phyloP scores from a whole-genome alignment of 148 eudicot species.

The Amaranthus hypochondriacus region DNA sequence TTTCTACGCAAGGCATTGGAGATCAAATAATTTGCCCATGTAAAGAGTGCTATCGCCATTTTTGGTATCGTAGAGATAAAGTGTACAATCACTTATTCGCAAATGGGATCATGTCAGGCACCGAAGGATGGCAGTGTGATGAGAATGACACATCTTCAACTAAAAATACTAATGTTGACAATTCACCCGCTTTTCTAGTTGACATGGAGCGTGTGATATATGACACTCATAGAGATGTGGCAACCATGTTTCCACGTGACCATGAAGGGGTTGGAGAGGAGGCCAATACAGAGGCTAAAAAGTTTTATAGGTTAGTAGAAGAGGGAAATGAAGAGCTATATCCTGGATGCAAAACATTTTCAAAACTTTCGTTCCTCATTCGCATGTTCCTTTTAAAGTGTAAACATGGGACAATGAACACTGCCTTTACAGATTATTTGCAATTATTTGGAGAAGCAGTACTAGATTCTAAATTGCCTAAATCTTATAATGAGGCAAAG shows the following conservation, averaged over 20 bases:
- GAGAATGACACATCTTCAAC: not conserved
- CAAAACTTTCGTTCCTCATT: not conserved
- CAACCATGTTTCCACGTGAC: not conserved
- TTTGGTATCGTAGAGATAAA: not conserved
- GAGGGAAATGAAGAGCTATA: constrained; percentile 1
- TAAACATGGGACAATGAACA: not conserved
- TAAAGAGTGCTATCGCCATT: not conserved
- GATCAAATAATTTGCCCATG: constrained; percentile 6
- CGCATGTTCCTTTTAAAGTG: not conserved
- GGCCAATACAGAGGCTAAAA: not conserved
- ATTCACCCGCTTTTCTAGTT: not conserved
- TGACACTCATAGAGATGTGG: not conserved
- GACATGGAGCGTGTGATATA: not conserved
- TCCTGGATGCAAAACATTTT: not conserved
- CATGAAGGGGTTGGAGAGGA: not conserved
- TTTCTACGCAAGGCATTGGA: not conserved
- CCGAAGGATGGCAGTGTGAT: not conserved
- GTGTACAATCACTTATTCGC: not conserved
- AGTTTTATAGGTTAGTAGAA: constrained; percentile 1
- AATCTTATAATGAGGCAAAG: not conserved
- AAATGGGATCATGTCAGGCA: not conserved
- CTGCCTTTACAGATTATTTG: not conserved
- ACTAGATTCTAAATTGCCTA: not conserved
- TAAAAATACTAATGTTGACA: not conserved
- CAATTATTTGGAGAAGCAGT: not conserved